Conservation (phyloP, 2,329 filamentous ascomycete species). For the Malbranchea zuffiana region DNA sequence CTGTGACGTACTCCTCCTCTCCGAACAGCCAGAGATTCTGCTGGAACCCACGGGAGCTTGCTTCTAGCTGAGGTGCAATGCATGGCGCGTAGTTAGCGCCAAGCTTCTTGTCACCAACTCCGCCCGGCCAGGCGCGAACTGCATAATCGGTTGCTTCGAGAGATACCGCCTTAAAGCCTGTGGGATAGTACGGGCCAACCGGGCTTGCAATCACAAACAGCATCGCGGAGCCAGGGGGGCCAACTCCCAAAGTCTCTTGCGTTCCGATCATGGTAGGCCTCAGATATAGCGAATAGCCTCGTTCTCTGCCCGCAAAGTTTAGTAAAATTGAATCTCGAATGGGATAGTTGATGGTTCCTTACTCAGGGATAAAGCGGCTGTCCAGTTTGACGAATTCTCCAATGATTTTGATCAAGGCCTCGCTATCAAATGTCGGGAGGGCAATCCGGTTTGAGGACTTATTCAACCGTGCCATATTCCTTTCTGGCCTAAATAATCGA, state of each 20-base stretch:
- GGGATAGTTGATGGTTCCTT: slow-evolving; percentile 25
- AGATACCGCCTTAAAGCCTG: slow-evolving; percentile 93
- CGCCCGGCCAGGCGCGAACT: slow-evolving; percentile 93
- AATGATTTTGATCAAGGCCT: slow-evolving; percentile 69
- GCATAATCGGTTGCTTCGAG: slow-evolving; percentile 95
- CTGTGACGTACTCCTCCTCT: slow-evolving; percentile 88
- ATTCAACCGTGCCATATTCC: slow-evolving; percentile 93
- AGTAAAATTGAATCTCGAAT: slow-evolving; percentile 12
- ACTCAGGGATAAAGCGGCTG: slow-evolving; percentile 76
- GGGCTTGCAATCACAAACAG: slow-evolving; percentile 93
- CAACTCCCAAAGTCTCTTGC: slow-evolving; percentile 84
- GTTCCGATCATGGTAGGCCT: slow-evolving; percentile 96
- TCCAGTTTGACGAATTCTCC: slow-evolving; percentile 69
- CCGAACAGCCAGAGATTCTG: slow-evolving; percentile 98
- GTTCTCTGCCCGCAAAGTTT: slow-evolving; percentile 32
- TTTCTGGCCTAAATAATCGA: slow-evolving; percentile 84
- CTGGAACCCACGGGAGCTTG: slow-evolving; percentile 83
- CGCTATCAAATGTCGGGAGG: slow-evolving; percentile 69
- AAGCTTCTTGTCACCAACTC: slow-evolving; percentile 95
- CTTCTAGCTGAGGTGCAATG: slow-evolving; percentile 90
- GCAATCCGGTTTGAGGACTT: slow-evolving; percentile 85
- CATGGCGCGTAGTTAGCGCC: slow-evolving; percentile 99
- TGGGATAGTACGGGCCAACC: slow-evolving; percentile 95
- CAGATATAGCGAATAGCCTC: slow-evolving; percentile 90
- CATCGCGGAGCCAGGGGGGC: slow-evolving; percentile 80